Evolutionary conservation across 2,329 filamentous ascomycete species (phyloP).

Genomic region (Penicillium capsulatum): DNA sequence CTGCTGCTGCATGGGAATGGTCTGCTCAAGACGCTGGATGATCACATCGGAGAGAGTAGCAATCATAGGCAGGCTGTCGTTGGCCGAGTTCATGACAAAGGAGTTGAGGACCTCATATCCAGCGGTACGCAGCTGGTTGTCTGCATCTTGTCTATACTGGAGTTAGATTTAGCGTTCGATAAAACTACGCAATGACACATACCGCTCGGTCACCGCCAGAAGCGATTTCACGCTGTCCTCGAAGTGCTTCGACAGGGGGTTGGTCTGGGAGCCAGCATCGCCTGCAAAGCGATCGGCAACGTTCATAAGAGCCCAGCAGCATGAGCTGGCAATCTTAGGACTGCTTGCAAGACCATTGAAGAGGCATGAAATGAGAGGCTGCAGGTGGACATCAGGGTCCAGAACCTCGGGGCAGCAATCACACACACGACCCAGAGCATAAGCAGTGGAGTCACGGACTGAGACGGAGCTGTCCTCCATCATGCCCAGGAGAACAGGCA

Average conservation of each 20-base stretch:
- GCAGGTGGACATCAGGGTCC: constrained; percentile 76
- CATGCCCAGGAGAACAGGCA: constrained; percentile 89
- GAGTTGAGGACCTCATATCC: constrained; percentile 96
- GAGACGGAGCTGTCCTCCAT: constrained; percentile 82
- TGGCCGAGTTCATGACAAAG: constrained; percentile 86
- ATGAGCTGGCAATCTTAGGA: constrained; percentile 95
- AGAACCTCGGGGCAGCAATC: constrained; percentile 90
- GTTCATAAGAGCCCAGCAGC: constrained; percentile 99
- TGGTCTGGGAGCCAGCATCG: constrained; percentile 71
- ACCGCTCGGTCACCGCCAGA: constrained; percentile 76
- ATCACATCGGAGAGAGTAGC: constrained; percentile 81
- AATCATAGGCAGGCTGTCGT: constrained; percentile 76
- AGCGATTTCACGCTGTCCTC: constrained; percentile 84
- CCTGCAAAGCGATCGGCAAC: constrained; percentile 91
- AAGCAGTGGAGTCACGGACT: constrained; percentile 93
- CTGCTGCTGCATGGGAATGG: constrained; percentile 81
- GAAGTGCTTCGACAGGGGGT: constrained; percentile 87
- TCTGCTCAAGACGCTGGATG: constrained; percentile 85
- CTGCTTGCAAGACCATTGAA: constrained; percentile 87
- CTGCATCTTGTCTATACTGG: constrained; percentile 58
- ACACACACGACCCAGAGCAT: constrained; percentile 91
- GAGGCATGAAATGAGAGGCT: constrained; percentile 77
- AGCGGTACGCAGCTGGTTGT: constrained; percentile 86
- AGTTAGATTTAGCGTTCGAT: constrained; percentile 9
- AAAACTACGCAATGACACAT: constrained; percentile 14